These are phyloP conservation scores for Gossypium ekmanianum DNA, from an alignment of 345 rosid species.

Conservation along the genomic window DNA sequence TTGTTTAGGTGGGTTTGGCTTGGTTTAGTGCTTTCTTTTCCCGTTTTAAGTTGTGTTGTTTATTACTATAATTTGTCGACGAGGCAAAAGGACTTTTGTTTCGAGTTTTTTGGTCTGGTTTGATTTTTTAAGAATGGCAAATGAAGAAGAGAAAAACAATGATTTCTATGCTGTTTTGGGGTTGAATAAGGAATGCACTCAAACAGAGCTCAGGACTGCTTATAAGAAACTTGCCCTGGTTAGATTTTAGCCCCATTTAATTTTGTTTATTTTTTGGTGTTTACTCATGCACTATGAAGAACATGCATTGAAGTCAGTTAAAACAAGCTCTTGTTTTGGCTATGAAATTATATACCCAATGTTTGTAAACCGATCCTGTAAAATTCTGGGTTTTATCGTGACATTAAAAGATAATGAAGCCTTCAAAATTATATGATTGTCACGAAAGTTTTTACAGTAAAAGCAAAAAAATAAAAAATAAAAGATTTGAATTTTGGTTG, in stretches of 20 bases:
- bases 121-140: constrained; percentile 31
- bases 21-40: background rate
- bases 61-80: constrained; percentile 28
- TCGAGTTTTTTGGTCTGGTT: background rate
- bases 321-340: background rate
- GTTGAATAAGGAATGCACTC: constrained; percentile 66
- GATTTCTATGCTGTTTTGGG: constrained; percentile 73
- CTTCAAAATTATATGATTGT: background rate
- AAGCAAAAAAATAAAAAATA: background rate
- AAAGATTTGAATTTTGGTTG: background rate
- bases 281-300: background rate
- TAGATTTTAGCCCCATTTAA: constrained; percentile 20
- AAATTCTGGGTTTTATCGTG: background rate
- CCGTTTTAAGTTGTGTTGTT: constrained; percentile 5
- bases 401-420: background rate
- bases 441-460: background rate
- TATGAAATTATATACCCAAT: background rate
- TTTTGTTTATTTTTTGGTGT: background rate
- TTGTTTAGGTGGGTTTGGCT: constrained; percentile 14
- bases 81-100: constrained; percentile 8
- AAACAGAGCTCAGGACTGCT: constrained; percentile 71
- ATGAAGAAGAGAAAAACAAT: constrained; percentile 33
- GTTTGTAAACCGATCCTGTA: background rate
- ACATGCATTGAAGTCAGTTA: background rate
- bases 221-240: constrained; percentile 92